Evolutionary conservation across 2,329 filamentous ascomycete genomes (phyloP), one percentile per base, ranked within the genome.

Genomic region (Pseudogymnoascus sp.): DNA sequence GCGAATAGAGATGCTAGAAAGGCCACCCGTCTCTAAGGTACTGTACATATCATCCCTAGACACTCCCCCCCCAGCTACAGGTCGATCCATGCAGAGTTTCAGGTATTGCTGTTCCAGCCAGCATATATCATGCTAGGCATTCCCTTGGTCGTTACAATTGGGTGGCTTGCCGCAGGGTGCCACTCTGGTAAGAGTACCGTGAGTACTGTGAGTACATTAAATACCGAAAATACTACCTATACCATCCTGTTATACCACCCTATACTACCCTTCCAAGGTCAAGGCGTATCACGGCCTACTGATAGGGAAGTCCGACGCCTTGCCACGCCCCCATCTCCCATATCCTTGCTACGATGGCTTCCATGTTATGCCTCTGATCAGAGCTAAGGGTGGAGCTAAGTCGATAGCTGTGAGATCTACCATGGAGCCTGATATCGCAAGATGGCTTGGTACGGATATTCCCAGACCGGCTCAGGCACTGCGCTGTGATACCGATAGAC

Each of bases 21-120:
- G 7, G 36, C 34, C 46, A 64, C 66, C 64, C 63, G 65, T 25
- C 69, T 71, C 21, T 64, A 66, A 25, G 68, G 70, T 11, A 66
- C 67, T 6, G 65, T 67, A 64, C 71, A 70, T 44, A 64, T 61
- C 14, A 71, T 72, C 60, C 59, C 62, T 8, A 68, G 68, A 50
- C 40, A 12, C 21, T 5, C 1, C 69, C 1, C 69, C 69, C 61
- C 63, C 70, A 8, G 68, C 69, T 12, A 71, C 70, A 59, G 69
- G 67, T 40, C 59, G 36, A 60, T 60, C 59, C 59, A 60, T 60
- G 59, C 36, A 42, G 59, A 40, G 59, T 60, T 60, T 60, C 59
- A 60, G 38, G 59, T 60, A 60, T 40, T 42, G 36, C 4, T 60
- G 59, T 40, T 60, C 59, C 59, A 60, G 59, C 59, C 38, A 60